These are phyloP conservation scores for Gypsophila paniculata DNA, from an alignment of 179 eudicot genomes.

Conservation along the genomic window DNA sequence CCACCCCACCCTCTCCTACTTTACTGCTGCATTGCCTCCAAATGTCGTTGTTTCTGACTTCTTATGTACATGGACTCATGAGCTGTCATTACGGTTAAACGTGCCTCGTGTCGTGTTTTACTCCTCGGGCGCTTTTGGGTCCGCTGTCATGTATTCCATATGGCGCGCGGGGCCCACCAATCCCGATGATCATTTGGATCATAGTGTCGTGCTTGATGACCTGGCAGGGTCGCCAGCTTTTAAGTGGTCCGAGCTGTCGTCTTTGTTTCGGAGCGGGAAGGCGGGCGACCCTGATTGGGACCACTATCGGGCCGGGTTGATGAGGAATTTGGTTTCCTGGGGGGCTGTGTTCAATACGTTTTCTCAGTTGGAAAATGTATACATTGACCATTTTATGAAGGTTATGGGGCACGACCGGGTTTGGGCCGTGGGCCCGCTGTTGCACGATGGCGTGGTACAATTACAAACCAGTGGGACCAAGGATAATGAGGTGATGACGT, in stretches of 20 bases:
- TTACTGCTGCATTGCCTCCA: constrained; percentile 19
- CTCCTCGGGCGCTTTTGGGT: constrained; percentile 29
- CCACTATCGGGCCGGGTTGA: constrained; percentile 15
- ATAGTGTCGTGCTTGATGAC: constrained; percentile 7
- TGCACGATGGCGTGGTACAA: constrained; percentile 16
- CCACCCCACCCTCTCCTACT: constrained; percentile 22
- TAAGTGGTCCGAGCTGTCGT: constrained; percentile 32
- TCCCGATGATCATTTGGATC: constrained; percentile 7
- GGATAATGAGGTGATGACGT: constrained; percentile 24
- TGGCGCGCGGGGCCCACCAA: constrained; percentile 14
- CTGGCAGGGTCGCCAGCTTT: constrained; percentile 20
- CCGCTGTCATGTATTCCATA: constrained; percentile 20
- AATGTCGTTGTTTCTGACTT: constrained; percentile 25
- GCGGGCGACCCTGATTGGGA: constrained; percentile 30
- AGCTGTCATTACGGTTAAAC: constrained; percentile 14
- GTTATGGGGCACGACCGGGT: constrained; percentile 33
- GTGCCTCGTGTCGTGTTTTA: constrained; percentile 32
- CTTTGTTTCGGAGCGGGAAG: constrained; percentile 9
- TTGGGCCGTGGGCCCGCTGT: constrained; percentile 40
- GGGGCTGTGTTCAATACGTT: constrained; percentile 32
- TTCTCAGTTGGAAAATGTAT: constrained; percentile 27
- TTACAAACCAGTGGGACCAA: constrained; percentile 5
- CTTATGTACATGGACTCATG: constrained; percentile 31
- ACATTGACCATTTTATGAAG: constrained; percentile 26
- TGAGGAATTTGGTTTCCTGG: constrained; percentile 26